Evolutionary conservation across 1,139 yeast genomes (phyloP).

Genomic region (Spathaspora sp.): DNA sequence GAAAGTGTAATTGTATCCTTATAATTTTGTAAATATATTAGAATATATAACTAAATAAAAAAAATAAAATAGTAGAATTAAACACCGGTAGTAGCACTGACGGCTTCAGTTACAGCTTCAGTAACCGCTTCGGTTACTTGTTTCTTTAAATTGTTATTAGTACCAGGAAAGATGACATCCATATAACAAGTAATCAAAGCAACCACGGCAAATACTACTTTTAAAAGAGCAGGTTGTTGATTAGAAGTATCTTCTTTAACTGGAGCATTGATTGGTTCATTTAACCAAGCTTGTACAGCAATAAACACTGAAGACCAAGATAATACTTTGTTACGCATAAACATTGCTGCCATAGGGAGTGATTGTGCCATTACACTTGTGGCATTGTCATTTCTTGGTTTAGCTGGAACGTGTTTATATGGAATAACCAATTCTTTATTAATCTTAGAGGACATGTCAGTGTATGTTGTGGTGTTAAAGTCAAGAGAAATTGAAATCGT

Average conservation of each 20-base stretch:
- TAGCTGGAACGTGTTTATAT: conserved; percentile 50
- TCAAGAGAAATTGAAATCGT: neutral
- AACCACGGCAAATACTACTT: conserved; percentile 45
- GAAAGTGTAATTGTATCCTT: conserved; percentile 35
- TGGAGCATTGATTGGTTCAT: conserved; percentile 44
- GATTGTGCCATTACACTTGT: conserved; percentile 53
- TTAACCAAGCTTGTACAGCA: conserved; percentile 50
- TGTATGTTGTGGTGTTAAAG: too few species aligned
- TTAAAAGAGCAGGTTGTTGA: conserved; percentile 45
- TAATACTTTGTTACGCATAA: conserved; percentile 50
- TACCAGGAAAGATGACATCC: conserved; percentile 44
- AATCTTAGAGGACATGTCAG: conserved; percentile 19
- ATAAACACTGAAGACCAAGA: conserved; percentile 59
- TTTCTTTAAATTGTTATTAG: conserved; percentile 26
- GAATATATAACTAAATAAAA: conserved; percentile 1
- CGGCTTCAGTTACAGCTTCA: conserved; percentile 21
- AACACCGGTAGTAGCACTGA: conserved; percentile 14
- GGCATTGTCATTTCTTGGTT: conserved; percentile 43
- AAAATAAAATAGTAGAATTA: neutral
- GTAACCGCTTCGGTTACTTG: conserved; percentile 18
- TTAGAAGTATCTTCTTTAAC: conserved; percentile 23
- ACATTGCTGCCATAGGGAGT: conserved; percentile 71
- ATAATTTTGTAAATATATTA: conserved; percentile 12
- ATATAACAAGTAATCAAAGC: conserved; percentile 54
- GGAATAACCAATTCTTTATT: conserved; percentile 42